phyloP scores from a whole-genome alignment of 2,329 filamentous ascomycete species.

The Colletotrichum zoysiae region DNA sequence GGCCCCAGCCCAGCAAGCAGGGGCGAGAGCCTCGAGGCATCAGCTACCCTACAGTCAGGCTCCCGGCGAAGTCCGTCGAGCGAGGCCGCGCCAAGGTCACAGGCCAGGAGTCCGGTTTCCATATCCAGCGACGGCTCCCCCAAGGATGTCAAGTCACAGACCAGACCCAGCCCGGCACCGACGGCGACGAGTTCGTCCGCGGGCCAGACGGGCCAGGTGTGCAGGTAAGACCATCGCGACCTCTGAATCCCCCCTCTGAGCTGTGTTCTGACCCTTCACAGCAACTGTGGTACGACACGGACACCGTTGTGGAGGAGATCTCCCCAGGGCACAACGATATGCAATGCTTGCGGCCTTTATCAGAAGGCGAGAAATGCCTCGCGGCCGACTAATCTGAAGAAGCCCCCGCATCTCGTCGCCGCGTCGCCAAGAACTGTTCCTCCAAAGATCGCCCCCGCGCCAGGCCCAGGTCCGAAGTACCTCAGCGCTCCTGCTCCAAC shows the following conservation, averaged over 20 bases:
- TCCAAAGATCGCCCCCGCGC: conserved; percentile 50
- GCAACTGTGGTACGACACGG: conserved; percentile 94
- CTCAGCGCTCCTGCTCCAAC: conserved; percentile 67
- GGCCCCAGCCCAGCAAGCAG: conserved; percentile 23
- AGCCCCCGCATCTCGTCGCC: conserved; percentile 69
- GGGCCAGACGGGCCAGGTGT: conserved; percentile 72
- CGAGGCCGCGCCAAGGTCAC: conserved; percentile 36
- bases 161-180: conserved; percentile 38
- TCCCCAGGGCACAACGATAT: conserved; percentile 93
- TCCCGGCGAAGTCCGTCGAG: conserved; percentile 40
- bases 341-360: conserved; percentile 97
- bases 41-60: conserved; percentile 19
- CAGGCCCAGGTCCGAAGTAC: conserved; percentile 56
- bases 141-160: conserved; percentile 21
- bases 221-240: conserved; percentile 66
- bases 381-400: conserved; percentile 90
- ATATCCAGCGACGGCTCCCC: conserved; percentile 37
- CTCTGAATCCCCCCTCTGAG: conserved; percentile 4
- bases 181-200: conserved; percentile 38
- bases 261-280: conserved; percentile 55
- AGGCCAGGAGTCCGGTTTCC: conserved; percentile 39
- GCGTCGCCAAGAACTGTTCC: conserved; percentile 58
- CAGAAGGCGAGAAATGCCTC: conserved; percentile 92
- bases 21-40: conserved; percentile 8
- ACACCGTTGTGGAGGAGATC: conserved; percentile 96